Evolutionary conservation across 495 filamentous ascomycete genomes (phyloP).

Genomic region (Aspergillus nidulans): DNA sequence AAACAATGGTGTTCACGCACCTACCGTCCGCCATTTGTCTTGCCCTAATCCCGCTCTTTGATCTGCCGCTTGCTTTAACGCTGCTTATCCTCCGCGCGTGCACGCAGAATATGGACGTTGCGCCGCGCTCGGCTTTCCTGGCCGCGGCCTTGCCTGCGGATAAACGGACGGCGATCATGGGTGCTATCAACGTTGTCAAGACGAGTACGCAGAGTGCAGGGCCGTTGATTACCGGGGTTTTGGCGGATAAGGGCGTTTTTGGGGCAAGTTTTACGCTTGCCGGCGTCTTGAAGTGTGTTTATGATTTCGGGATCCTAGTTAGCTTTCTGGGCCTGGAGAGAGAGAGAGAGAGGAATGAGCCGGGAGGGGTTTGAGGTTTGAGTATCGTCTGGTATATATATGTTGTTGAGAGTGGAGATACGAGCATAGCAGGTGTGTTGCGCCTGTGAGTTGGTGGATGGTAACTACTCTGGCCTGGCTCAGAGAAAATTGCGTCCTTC

Average conservation of each 20-base stretch:
- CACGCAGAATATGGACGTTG: conserved; percentile 75
- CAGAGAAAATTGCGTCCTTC: too few relatives aligned
- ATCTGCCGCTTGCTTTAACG: conserved; percentile 51
- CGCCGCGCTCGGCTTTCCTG: conserved; percentile 75
- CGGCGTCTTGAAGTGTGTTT: conserved; percentile 62
- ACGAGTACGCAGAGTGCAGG: conserved; percentile 59
- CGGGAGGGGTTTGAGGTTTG: neutral
- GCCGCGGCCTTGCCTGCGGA: conserved; percentile 64
- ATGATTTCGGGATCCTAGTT: conserved; percentile 70
- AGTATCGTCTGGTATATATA: neutral
- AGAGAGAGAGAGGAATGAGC: neutral
- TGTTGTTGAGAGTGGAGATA: neutral
- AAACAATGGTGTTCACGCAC: conserved; percentile 86
- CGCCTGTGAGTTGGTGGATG: too few relatives aligned
- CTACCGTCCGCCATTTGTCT: conserved; percentile 72
- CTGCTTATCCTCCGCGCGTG: conserved; percentile 68
- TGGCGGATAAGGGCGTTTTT: conserved; percentile 58
- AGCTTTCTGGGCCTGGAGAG: conserved; percentile 52
- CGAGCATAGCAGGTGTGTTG: too few relatives aligned
- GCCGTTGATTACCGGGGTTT: conserved; percentile 63
- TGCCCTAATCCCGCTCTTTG: conserved; percentile 57
- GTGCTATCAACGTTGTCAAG: conserved; percentile 63
- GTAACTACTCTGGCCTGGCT: too few relatives aligned
- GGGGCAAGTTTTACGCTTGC: conserved; percentile 70
- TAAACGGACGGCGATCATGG: conserved; percentile 78